Percentiles rank a stretch among this genome's conserved stretches.
phyloP scores from a whole-genome alignment of 1,139 yeast species.

The Candida glucosophila region DNA sequence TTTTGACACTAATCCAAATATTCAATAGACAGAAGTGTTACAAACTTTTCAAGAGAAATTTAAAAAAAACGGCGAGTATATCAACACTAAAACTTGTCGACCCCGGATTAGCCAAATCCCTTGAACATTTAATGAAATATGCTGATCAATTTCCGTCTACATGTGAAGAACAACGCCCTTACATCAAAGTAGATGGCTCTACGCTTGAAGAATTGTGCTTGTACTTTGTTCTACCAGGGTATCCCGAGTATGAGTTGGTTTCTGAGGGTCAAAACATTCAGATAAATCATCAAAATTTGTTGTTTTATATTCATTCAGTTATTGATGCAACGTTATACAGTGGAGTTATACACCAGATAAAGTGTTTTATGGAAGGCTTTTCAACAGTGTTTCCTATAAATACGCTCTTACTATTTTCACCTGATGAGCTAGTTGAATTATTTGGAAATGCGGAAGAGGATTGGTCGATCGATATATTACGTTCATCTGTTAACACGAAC shows the following conservation, averaged over 20 bases:
- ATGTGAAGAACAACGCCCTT: constrained; percentile 12
- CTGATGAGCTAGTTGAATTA: constrained; percentile 61
- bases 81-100: constrained; percentile 49
- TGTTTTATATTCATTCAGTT: constrained; percentile 48
- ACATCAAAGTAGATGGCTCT: constrained; percentile 26
- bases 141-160: constrained; percentile 17
- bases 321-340: constrained; percentile 52
- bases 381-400: constrained; percentile 75
- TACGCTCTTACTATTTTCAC: constrained; percentile 62
- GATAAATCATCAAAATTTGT: constrained; percentile 50
- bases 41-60: constrained; percentile 27
- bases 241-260: constrained; percentile 49
- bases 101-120: constrained; percentile 49
- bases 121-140: constrained; percentile 43
- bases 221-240: constrained; percentile 73
- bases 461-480: constrained; percentile 66
- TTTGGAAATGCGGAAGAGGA: constrained; percentile 72
- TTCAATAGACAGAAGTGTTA: constrained; percentile 13
- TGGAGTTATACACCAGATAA: constrained; percentile 61
- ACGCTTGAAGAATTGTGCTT: constrained; percentile 46
- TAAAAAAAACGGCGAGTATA: constrained; percentile 22
- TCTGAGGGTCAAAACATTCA: constrained; percentile 43
- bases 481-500: constrained; percentile 65
- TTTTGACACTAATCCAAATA: constrained; percentile 45
- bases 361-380: constrained; percentile 73